Conservation (phyloP, 192 early-diverging fungal species). For the Coemansia sp. region DNA sequence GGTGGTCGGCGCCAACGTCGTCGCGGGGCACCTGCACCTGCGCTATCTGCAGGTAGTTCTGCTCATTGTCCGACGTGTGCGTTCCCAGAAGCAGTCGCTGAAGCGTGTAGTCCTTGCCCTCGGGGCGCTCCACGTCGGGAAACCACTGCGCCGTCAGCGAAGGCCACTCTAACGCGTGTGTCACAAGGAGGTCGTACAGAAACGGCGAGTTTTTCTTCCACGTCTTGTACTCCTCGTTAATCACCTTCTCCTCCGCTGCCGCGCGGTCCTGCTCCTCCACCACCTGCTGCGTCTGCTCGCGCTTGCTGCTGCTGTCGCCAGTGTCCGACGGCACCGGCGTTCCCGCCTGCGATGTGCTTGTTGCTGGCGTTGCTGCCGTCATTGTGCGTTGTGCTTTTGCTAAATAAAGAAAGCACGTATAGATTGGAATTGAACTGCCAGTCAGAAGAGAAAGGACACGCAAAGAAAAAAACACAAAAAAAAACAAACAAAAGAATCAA, state of each 20-base stretch:
- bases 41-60: slow-evolving; percentile 96
- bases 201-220: slow-evolving; percentile 99
- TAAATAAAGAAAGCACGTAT: neutral
- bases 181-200: slow-evolving; percentile 95
- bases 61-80: slow-evolving; percentile 94
- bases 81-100: slow-evolving; percentile 93
- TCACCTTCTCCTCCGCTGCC: slow-evolving; percentile 74
- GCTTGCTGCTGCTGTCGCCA: slow-evolving; percentile 23
- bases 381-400: slow-evolving; percentile 3
- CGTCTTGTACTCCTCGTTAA: slow-evolving; percentile 97
- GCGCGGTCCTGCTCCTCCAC: slow-evolving; percentile 47
- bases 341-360: slow-evolving; percentile 45
- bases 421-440: no score
- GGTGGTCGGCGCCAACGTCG: slow-evolving; percentile 59
- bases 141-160: slow-evolving; percentile 97
- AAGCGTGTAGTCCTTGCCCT: slow-evolving; percentile 87
- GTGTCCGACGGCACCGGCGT: slow-evolving; percentile 46
- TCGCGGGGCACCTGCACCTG: slow-evolving; percentile 83
- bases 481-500: neutral
- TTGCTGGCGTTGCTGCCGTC: slow-evolving; percentile 37
- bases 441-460: no score
- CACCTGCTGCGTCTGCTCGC: slow-evolving; percentile 12
- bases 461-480: neutral
- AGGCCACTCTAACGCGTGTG: slow-evolving; percentile 99
- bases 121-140: slow-evolving; percentile 88